These are phyloP conservation scores for Starmerella davenportii DNA, from an alignment of 805 yeast genomes.

Conservation along the genomic window DNA sequence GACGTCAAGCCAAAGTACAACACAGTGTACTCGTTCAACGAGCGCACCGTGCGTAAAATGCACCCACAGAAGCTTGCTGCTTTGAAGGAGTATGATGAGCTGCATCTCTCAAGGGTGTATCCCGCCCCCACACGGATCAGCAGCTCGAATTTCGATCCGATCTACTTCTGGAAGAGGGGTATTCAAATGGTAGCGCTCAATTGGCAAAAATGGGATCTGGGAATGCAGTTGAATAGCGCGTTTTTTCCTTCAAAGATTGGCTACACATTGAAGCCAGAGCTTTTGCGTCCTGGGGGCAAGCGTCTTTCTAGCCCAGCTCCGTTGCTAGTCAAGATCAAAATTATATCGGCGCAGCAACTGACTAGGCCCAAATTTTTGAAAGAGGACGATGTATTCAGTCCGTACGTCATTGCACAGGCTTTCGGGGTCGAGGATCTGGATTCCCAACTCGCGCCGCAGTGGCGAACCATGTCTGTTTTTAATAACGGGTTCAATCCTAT, in stretches of 20 bases:
- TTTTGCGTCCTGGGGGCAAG: slow-evolving; percentile 4
- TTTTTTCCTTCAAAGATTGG: slow-evolving; percentile 49
- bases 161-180: slow-evolving; percentile 67
- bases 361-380: slow-evolving; percentile 47
- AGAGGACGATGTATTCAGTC: slow-evolving; percentile 33
- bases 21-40: slow-evolving; percentile 79
- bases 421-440: slow-evolving; percentile 25
- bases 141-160: slow-evolving; percentile 69
- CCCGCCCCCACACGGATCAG: slow-evolving; percentile 64
- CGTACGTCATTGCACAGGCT: slow-evolving; percentile 44
- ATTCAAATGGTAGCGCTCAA: slow-evolving; percentile 91
- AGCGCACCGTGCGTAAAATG: slow-evolving; percentile 46
- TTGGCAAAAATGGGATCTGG: slow-evolving; percentile 85
- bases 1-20: slow-evolving; percentile 72
- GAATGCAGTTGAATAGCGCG: slow-evolving; percentile 70
- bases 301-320: background rate
- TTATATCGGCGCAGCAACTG: slow-evolving; percentile 71
- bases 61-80: slow-evolving; percentile 37
- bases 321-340: slow-evolving; percentile 22
- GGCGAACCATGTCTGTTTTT: slow-evolving; percentile 25
- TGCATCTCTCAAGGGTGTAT: slow-evolving; percentile 63
- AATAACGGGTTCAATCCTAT: slow-evolving; percentile 77
- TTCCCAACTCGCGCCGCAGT: slow-evolving; percentile 10
- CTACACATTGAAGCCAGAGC: slow-evolving; percentile 56
- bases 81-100: slow-evolving; percentile 57